Evolutionary conservation across 2,329 filamentous ascomycete genomes (phyloP).

Genomic region (Cytospora piceicola): DNA sequence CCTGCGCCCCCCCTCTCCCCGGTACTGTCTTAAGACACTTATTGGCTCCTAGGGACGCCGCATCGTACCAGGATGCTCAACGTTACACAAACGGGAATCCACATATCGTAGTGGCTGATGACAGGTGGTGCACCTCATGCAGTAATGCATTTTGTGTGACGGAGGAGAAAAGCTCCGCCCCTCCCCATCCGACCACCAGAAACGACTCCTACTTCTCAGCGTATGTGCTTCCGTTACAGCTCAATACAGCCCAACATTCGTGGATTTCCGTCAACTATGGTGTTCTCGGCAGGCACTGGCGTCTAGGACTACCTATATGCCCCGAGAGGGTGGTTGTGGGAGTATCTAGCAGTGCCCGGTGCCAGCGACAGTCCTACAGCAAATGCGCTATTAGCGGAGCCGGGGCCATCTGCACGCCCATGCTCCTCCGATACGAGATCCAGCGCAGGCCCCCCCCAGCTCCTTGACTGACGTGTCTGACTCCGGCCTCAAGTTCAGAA

Average conservation of each 20-base stretch:
- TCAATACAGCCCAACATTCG: neutral
- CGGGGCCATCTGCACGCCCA: neutral
- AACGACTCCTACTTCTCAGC: neutral
- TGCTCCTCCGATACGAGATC: neutral
- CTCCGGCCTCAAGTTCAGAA: neutral
- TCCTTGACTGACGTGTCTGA: neutral
- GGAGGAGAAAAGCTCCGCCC: slow-evolving; percentile 16
- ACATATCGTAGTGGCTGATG: slow-evolving; percentile 21
- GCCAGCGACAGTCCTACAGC: neutral
- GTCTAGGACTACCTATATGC: neutral
- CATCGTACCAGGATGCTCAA: slow-evolving; percentile 11
- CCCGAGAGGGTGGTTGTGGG: neutral
- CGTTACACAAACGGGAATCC: slow-evolving; percentile 15
- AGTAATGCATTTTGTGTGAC: slow-evolving; percentile 14
- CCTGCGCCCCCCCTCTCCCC: neutral
- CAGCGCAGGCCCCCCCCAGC: neutral
- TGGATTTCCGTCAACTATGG: neutral
- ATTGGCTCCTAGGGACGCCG: slow-evolving; percentile 20
- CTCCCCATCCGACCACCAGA: slow-evolving; percentile 10
- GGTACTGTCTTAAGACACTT: neutral
- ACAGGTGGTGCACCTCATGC: slow-evolving; percentile 19
- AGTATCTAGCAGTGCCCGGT: neutral
- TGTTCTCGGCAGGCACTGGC: neutral
- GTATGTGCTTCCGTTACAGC: slow-evolving; percentile 5
- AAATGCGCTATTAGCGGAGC: neutral